Base-by-base conservation (phyloP, 306 rosid species). In the Malus asiatica region DNA sequence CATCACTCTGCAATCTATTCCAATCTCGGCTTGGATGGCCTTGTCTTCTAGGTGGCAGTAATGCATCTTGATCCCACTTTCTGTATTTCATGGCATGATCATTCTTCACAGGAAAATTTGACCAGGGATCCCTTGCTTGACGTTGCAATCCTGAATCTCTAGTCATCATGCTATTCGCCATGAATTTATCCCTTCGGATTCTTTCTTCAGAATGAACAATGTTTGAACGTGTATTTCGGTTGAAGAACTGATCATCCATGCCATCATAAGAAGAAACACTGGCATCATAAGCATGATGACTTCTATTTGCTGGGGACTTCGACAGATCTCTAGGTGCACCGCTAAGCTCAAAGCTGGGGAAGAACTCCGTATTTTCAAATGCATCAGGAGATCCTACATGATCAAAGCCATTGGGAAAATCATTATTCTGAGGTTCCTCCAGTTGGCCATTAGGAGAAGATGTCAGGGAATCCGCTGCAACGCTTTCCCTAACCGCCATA, bases 201-300 rank as follows among this genome's bases (percentile, higher is more conserved):
- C 83, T 84, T 80, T 85, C 89, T 78, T 83, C 89, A n/a, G 88
- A 71, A 64, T 27, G 69, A 66, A 40, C 77, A 79, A 51, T 42
- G 57, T 68, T 60, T 35, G 90, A 74, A 74, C 66, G 79, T 44
- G 33, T 15, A 68, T 58, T 68, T 40, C 58, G 84, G 72, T 71
- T 71, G 27, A 73, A 82, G 77, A 80, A 78, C 29, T 40, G 79
- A 72, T 84, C 93, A 52, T 90, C 89, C 70, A 63, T 53, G 70
- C 84, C 96, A 59, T 90, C 97, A 19, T 72, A 85, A 74, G 98
- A 92, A 67, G 96, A 92, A 65, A 89, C 40, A 63, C 96, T 94
- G 33, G 90, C 90, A 79, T 92, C 93, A 84, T 90, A 89, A 44
- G 90, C 88, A 81, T 68, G 72, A 45, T 73, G 78, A 74, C 86